Base-by-base conservation (phyloP, 805 yeast genomes). In the Myxozyma lipomycoides region DNA sequence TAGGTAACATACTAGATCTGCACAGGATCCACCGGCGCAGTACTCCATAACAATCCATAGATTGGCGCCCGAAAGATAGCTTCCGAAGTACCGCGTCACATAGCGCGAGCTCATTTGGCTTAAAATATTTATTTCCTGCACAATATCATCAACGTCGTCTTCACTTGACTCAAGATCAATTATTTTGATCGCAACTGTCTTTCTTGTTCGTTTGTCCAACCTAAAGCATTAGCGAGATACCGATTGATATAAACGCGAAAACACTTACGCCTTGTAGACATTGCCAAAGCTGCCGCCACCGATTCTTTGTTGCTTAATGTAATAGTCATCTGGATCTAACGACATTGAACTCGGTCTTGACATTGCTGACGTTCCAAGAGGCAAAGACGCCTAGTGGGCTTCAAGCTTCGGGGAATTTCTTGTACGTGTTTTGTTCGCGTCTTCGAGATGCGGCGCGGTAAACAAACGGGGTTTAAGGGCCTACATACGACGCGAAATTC, bases 11-110 rank as follows among this genome's bases (percentile, higher is more conserved):
- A 57, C 61, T 48, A 88, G 73, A 62, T 86, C 95, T 1, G 84
- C 75, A 66, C 95, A 86, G 1, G 96, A 86, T 0, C 97, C 96
- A 25, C 95, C 97, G 10, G 91, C 96, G 67, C 98, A 93, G 64
- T 78, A 88, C 66, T 91, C 98, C 96, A 93, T 87, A 3, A 83
- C 83, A 43, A 91, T 86, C 84, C 89, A 90, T 79, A 93, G 79
- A 4, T 79, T 75, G 39, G 80, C 79, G 40, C 81, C 87, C 40
- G 74, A 72, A 3, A 84, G 66, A 62, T 80, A 78, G 0, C 96
- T 81, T 43, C 81, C 82, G 61, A 71, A 74, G 63, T 82, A 81
- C 43, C 75, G 73, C 1, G 93, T 87, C 46, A 93, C 80, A 61
- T 77, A 78, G 0, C 78, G 78, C n/a, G 84, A 79, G 43, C 73